Evolutionary conservation across 2,329 filamentous ascomycete species (phyloP).

Genomic region (Arthrobotrys musiformis): DNA sequence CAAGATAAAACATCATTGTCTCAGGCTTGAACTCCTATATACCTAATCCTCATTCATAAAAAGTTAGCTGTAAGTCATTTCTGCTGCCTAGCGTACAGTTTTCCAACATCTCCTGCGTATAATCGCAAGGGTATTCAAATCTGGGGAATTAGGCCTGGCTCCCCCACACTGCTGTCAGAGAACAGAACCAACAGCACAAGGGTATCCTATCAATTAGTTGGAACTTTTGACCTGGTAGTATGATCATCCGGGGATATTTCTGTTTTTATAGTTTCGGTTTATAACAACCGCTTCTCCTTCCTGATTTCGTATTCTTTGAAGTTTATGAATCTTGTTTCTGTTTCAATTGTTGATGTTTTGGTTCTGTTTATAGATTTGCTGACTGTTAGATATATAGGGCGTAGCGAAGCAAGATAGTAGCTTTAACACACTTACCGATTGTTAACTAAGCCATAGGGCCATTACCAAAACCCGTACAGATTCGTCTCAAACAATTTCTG

Average conservation of each 20-base stretch:
- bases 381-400: background rate
- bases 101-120: background rate
- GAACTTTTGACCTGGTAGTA: background rate
- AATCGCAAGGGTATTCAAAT: background rate
- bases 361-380: background rate
- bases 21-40: background rate
- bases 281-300: background rate
- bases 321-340: background rate
- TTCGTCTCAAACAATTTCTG: too few relatives aligned
- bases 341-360: background rate
- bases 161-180: background rate
- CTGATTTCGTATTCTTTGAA: background rate
- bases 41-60: background rate
- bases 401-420: background rate
- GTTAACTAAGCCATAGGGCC: too few relatives aligned
- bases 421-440: background rate
- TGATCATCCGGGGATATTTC: background rate
- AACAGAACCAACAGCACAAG: background rate
- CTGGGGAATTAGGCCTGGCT: constrained; percentile 1
- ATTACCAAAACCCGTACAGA: too few relatives aligned
- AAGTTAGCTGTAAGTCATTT: background rate
- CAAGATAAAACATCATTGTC: background rate
- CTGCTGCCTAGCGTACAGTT: background rate
- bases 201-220: background rate
- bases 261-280: background rate